Evolutionary conservation across 164 flowering plant species (phyloP).

Genomic region (Chloranthus sessilifolius): DNA sequence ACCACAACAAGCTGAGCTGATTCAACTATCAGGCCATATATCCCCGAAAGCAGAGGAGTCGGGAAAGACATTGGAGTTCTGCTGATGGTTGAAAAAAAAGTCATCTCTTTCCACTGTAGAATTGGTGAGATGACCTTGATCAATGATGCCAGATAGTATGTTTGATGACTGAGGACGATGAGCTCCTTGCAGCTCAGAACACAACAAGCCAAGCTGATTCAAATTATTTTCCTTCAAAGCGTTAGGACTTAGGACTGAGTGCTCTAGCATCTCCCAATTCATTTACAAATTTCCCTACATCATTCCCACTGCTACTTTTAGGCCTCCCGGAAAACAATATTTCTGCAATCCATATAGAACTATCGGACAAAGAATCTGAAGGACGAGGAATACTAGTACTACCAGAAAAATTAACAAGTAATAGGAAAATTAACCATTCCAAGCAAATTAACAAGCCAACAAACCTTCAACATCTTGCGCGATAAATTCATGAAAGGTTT

Average conservation of each 20-base stretch:
- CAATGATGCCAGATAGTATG: constrained; percentile 24
- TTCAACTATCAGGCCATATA: constrained; percentile 50
- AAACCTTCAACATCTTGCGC: constrained; percentile 59
- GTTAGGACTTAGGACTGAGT: constrained; percentile 24
- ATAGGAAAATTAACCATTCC: not conserved
- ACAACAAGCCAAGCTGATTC: constrained; percentile 73
- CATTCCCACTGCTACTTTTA: constrained; percentile 36
- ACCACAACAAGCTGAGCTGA: no score
- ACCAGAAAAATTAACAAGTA: constrained; percentile 1
- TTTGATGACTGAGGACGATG: constrained; percentile 34
- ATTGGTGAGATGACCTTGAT: constrained; percentile 17
- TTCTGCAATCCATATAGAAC: constrained; percentile 36
- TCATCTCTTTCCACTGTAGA: constrained; percentile 27
- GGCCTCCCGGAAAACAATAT: constrained; percentile 56
- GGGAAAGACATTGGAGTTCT: constrained; percentile 22
- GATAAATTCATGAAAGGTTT: constrained; percentile 36
- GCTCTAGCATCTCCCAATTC: constrained; percentile 23
- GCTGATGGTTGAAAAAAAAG: constrained; percentile 14
- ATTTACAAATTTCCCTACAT: constrained; percentile 23
- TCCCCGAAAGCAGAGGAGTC: constrained; percentile 40
- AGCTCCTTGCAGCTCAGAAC: constrained; percentile 83
- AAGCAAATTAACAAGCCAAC: constrained; percentile 7
- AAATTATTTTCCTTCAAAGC: constrained; percentile 32
- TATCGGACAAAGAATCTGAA: no score
- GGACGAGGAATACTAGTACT: not conserved